Evolutionary conservation across 805 yeast species (phyloP), one percentile per base, ranked within the genome.

Genomic region (Ogataea henricii): DNA sequence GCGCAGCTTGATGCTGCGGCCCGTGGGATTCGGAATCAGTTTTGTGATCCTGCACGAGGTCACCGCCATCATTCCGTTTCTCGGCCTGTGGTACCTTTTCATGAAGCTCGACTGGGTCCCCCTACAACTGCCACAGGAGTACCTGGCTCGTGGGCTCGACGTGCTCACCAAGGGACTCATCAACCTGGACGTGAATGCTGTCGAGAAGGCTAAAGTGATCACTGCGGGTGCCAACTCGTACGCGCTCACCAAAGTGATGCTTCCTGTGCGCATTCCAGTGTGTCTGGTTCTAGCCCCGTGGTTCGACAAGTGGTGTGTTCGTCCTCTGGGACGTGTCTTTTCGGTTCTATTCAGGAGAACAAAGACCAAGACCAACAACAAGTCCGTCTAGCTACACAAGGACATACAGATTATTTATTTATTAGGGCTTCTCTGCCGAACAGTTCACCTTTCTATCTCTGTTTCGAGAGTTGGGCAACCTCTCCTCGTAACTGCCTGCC

Each of bases 21-120:
- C 73, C 1, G 39, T 65, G 26, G 69, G 66, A 9, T 68, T 68
- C 55, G 75, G 77, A 6, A 55, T 77, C 2, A 68, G 81, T 12
- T 77, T 79, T 55, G 62, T 73, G 6, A 67, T 78, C 10, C 65
- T 79, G 13, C 85, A 79, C 52, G 83, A 79, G 55, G 59, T 76
- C 40, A 70, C 82, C 0, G 82, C 82, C 1, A 68, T 79, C 3
- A 69, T 76, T 16, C 85, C 85, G 6, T 70, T 79, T 43, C 55
- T 78, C 3, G 72, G 75, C 0, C 52, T 79, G 4, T 79, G 85
- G 84, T 77, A 70, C 48, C 49, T 68, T 4, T 69, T 77, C 52
- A 77, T 78, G 56, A 68, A 77, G 45, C 66, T 66, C 25, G 67
- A 69, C 40, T 59, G 67, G 48, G 54, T 71, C 7, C 79, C 83